These are phyloP conservation scores for Dichotomopilus funicola DNA, from an alignment of 2,329 filamentous ascomycete genomes.

Conservation along the genomic window DNA sequence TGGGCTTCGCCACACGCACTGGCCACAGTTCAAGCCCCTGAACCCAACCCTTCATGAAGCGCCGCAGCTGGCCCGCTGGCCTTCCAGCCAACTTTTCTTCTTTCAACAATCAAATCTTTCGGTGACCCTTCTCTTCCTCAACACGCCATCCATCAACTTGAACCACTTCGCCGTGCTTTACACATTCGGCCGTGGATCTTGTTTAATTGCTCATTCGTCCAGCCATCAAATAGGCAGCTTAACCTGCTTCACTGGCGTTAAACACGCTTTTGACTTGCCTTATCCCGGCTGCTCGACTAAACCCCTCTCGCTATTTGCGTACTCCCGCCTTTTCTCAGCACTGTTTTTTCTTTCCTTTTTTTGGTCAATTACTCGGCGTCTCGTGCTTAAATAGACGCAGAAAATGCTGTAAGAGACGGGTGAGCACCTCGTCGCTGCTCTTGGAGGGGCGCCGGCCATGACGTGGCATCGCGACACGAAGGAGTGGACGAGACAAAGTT, in stretches of 20 bases:
- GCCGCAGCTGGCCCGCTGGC: slow-evolving; percentile 19
- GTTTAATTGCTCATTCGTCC: slow-evolving; percentile 1
- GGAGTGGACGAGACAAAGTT: slow-evolving; percentile 4
- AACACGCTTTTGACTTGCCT: slow-evolving; percentile 3
- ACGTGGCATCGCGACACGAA: slow-evolving; percentile 17
- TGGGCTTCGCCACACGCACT: slow-evolving; percentile 15
- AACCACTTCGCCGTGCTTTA: slow-evolving; percentile 2
- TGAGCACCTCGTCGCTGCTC: slow-evolving; percentile 13
- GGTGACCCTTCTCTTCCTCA: slow-evolving; percentile 14
- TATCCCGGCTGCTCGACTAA: slow-evolving; percentile 6
- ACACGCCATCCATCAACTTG: background rate
- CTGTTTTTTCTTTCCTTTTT: background rate
- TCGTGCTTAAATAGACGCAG: slow-evolving; percentile 15
- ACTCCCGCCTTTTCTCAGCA: slow-evolving; percentile 1
- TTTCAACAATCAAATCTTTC: slow-evolving; percentile 14
- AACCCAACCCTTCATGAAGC: slow-evolving; percentile 18
- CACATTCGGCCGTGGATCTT: slow-evolving; percentile 6
- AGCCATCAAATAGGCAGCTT: slow-evolving; percentile 12
- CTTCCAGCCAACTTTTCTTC: slow-evolving; percentile 25
- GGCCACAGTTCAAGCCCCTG: slow-evolving; percentile 9
- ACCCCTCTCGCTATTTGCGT: slow-evolving; percentile 11
- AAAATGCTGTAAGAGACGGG: slow-evolving; percentile 19
- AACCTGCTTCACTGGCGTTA: slow-evolving; percentile 1
- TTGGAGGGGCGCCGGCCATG: slow-evolving; percentile 15
- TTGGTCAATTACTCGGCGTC: slow-evolving; percentile 12